Evolutionary conservation across 306 rosid species (phyloP).

Genomic region (Vigna hirtella): DNA sequence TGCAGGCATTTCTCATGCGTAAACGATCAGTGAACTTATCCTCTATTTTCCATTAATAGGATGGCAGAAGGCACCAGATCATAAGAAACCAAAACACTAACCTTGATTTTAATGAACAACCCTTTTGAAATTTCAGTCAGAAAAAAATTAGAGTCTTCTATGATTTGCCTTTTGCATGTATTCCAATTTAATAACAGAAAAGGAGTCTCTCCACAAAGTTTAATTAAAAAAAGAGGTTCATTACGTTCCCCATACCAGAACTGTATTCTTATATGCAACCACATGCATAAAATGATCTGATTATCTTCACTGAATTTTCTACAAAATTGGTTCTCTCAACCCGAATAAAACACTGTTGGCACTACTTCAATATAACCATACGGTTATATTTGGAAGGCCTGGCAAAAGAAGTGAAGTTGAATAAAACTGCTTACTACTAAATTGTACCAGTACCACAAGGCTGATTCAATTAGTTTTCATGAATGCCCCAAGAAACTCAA

Average conservation of each 20-base stretch:
- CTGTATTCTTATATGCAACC: constrained; percentile 14
- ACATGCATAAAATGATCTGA: constrained; percentile 34
- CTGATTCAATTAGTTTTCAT: constrained; percentile 14
- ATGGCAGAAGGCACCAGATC: background rate
- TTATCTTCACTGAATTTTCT: constrained; percentile 27
- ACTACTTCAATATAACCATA: no score
- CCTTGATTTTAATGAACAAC: background rate
- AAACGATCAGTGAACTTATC: background rate
- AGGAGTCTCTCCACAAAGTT: background rate
- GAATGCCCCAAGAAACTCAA: constrained; percentile 33
- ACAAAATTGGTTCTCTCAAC: background rate
- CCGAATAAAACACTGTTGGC: background rate
- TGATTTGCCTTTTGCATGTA: constrained; percentile 2
- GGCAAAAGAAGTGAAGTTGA: constrained; percentile 26
- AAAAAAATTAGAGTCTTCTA: background rate
- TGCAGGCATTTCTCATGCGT: background rate
- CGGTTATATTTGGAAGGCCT: constrained; percentile 20
- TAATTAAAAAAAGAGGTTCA: background rate
- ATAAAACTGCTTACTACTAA: constrained; percentile 34
- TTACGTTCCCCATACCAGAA: constrained; percentile 6
- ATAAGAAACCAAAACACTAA: background rate
- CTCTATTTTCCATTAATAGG: constrained; percentile 10
- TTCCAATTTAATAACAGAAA: background rate
- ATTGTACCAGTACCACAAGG: constrained; percentile 18
- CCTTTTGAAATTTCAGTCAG: background rate